Evolutionary conservation across 768 basidiomycete genomes (phyloP).

Genomic region (Boletus pseudopeckii): DNA sequence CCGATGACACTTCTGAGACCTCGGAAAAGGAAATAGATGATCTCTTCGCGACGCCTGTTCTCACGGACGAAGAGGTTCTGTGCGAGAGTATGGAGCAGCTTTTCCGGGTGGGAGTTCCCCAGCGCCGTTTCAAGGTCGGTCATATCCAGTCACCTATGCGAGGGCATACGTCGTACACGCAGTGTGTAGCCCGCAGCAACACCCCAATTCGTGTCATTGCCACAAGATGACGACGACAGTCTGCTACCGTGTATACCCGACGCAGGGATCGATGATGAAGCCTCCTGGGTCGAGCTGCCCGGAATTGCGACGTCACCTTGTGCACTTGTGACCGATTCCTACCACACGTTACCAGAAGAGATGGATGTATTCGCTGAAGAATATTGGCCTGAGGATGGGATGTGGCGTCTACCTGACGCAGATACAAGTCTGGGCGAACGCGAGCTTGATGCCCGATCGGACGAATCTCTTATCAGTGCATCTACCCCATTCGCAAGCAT

Average conservation of each 20-base stretch:
- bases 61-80: conserved; percentile 38
- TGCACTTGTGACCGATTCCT: neutral
- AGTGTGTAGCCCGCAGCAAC: conserved; percentile 17
- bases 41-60: neutral
- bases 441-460: conserved; percentile 14
- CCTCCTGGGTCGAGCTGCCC: conserved; percentile 16
- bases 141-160: conserved; percentile 1
- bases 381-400: conserved; percentile 13
- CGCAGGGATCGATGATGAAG: conserved; percentile 1
- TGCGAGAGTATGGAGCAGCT: conserved; percentile 42
- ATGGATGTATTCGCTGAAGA: conserved; percentile 17
- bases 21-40: conserved; percentile 14
- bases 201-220: conserved; percentile 3
- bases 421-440: neutral
- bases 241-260: conserved; percentile 16
- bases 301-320: conserved; percentile 8
- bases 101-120: conserved; percentile 40
- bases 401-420: conserved; percentile 12
- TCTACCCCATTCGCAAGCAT: conserved; percentile 16
- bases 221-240: conserved; percentile 23
- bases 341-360: conserved; percentile 8
- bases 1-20: conserved; percentile 4
- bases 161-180: conserved; percentile 1
- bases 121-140: conserved; percentile 47
- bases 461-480: conserved; percentile 26